Percentiles rank a stretch among this genome's conserved stretches.
phyloP scores from a whole-genome alignment of 805 yeast species.

The Tetrapisispora pingtungensis region DNA sequence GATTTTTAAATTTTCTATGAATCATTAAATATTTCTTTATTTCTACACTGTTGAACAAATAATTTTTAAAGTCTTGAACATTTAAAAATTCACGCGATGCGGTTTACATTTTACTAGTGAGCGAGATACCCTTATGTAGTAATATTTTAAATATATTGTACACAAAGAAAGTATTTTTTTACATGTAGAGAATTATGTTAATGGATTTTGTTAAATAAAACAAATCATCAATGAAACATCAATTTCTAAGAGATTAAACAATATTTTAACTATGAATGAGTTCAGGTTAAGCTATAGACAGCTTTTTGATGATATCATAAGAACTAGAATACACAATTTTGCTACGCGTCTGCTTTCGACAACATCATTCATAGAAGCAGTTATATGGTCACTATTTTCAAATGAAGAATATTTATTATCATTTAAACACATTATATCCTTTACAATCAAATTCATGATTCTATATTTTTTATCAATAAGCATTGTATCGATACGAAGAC shows the following conservation, averaged over 20 bases:
- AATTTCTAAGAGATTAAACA: no score
- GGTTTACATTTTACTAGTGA: no score
- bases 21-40: no score
- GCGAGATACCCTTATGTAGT: no score
- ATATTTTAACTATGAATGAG: neutral
- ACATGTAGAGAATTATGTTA: no score
- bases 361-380: constrained; percentile 21
- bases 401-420: constrained; percentile 14
- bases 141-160: no score
- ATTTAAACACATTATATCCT: constrained; percentile 13
- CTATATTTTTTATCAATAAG: constrained; percentile 25
- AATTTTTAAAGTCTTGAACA: no score
- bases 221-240: neutral
- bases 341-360: constrained; percentile 29
- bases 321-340: constrained; percentile 32
- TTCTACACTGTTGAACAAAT: no score
- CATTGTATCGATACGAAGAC: constrained; percentile 31
- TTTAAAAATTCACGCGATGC: no score
- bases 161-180: no score
- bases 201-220: no score
- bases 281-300: constrained; percentile 28
- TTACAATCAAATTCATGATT: constrained; percentile 23
- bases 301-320: constrained; percentile 33
- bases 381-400: constrained; percentile 18
- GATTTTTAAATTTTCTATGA: no score